phyloP scores from a whole-genome alignment of 2,329 filamentous ascomycete genomes.

The Penicillium polonicum region DNA sequence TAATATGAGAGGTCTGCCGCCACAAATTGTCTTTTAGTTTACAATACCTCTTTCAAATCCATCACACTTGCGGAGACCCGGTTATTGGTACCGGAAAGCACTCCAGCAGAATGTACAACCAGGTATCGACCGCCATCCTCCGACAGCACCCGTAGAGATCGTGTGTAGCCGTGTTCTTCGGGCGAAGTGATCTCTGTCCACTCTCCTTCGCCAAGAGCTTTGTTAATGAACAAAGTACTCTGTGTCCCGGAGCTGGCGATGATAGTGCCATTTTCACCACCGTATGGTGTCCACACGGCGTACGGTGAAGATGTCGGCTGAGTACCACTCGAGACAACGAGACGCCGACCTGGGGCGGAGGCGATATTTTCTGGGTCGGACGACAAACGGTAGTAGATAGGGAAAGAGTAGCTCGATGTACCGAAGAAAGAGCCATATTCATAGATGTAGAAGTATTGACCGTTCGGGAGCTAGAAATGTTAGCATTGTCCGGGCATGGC shows the following conservation, averaged over 20 bases:
- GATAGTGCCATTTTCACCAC: conserved; percentile 50
- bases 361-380: conserved; percentile 50
- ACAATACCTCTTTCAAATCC: conserved; percentile 15
- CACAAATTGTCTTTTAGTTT: neutral
- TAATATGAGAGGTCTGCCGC: neutral
- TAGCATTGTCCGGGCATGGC: neutral
- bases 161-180: conserved; percentile 47
- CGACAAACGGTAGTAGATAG: conserved; percentile 54
- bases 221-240: conserved; percentile 50
- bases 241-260: conserved; percentile 46
- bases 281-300: conserved; percentile 52
- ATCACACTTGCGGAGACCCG: conserved; percentile 22
- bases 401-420: conserved; percentile 43
- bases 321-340: conserved; percentile 47
- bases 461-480: conserved; percentile 53
- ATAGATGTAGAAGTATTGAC: conserved; percentile 63
- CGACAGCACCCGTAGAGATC: conserved; percentile 47
- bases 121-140: conserved; percentile 29
- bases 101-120: conserved; percentile 20
- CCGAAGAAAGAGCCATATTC: conserved; percentile 54
- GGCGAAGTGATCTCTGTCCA: conserved; percentile 49
- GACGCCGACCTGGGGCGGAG: conserved; percentile 39
- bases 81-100: conserved; percentile 20
- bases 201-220: conserved; percentile 44
- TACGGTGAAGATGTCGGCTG: conserved; percentile 50